Conservation (phyloP, 1,284 basidiomycete species). For the Ustilago hordei region DNA sequence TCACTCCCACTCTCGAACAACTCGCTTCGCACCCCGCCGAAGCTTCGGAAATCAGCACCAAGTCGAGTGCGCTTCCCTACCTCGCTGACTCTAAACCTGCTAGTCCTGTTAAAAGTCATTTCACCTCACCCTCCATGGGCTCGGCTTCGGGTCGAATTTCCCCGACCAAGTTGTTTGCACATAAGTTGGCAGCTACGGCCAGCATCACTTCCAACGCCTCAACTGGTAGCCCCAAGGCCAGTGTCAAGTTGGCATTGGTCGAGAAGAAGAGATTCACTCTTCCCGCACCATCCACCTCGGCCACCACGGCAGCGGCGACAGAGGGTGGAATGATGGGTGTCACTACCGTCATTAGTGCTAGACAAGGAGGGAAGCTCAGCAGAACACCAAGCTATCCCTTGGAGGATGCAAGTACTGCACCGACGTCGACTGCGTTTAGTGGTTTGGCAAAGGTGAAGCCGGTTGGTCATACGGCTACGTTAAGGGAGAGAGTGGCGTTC, state of each 20-base stretch:
- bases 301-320: background rate
- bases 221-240: constrained; percentile 6
- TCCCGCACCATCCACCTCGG: constrained; percentile 6
- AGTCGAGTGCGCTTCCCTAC: background rate
- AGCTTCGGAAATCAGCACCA: background rate
- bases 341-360: constrained; percentile 16
- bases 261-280: constrained; percentile 51
- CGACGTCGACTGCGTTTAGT: constrained; percentile 30
- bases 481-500: constrained; percentile 58
- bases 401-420: constrained; percentile 4
- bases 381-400: constrained; percentile 25
- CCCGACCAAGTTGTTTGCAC: constrained; percentile 43
- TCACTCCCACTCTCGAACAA: constrained; percentile 23
- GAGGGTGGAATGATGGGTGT: background rate
- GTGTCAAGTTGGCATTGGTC: constrained; percentile 30
- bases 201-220: constrained; percentile 10
- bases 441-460: constrained; percentile 27
- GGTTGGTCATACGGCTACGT: constrained; percentile 36
- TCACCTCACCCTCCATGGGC: background rate
- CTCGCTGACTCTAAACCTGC: background rate
- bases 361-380: constrained; percentile 19
- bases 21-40: background rate
- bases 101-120: constrained; percentile 18
- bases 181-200: constrained; percentile 27
- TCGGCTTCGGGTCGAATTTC: constrained; percentile 34